Conservation (phyloP, 1,284 basidiomycete species). For the Pholiota adiposa region DNA sequence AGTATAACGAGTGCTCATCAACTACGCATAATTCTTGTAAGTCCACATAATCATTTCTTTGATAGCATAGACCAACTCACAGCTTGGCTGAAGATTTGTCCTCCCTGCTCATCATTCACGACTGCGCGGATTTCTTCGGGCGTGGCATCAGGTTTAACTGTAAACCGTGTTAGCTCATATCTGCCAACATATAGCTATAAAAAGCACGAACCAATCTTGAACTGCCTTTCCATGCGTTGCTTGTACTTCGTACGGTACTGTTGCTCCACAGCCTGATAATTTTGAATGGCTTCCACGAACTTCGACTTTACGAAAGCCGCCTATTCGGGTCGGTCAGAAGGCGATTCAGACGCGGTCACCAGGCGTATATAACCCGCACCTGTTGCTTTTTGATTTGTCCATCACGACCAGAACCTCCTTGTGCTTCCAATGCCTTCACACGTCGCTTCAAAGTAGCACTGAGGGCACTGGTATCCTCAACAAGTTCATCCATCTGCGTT, state of each 20-base stretch:
- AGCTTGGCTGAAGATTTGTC: constrained; percentile 95
- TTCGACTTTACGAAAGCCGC: constrained; percentile 80
- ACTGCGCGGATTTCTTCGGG: constrained; percentile 90
- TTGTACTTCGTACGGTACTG: constrained; percentile 93
- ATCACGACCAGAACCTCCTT: constrained; percentile 74
- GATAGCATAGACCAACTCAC: constrained; percentile 46
- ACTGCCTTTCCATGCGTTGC: constrained; percentile 94
- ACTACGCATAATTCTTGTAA: constrained; percentile 45
- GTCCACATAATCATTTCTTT: background rate
- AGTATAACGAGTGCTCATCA: constrained; percentile 90
- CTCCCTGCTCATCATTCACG: constrained; percentile 83
- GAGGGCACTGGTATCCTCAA: constrained; percentile 78
- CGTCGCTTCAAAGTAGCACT: constrained; percentile 78
- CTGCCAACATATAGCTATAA: constrained; percentile 2
- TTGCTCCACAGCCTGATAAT: constrained; percentile 91
- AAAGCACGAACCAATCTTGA: constrained; percentile 78
- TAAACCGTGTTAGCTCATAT: background rate
- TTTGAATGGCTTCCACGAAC: constrained; percentile 86
- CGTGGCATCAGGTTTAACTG: constrained; percentile 94
- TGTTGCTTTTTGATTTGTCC: constrained; percentile 85
- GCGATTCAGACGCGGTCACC: background rate
- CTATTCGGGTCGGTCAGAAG: constrained; percentile 37
- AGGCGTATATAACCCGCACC: constrained; percentile 43
- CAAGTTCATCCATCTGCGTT: constrained; percentile 72
- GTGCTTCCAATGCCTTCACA: constrained; percentile 79